Evolutionary conservation across 139 green algal genomes (phyloP).

Genomic region (Microglena sp.): DNA sequence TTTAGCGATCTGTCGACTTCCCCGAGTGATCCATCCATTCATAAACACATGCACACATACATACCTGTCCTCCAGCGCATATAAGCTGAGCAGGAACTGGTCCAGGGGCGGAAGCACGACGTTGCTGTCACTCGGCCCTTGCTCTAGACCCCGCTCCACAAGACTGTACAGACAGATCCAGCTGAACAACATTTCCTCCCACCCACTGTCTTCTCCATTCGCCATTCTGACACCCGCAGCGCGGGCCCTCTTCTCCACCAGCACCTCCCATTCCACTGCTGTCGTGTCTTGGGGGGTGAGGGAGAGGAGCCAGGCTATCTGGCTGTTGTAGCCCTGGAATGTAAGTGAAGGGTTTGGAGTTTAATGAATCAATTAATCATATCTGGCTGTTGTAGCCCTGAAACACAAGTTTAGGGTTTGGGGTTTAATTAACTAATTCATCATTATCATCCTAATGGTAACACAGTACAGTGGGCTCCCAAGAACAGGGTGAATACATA

Average conservation of each 20-base stretch:
- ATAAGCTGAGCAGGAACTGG: conserved; percentile 15
- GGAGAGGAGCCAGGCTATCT: background rate
- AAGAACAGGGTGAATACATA: too few relatives aligned
- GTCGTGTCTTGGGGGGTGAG: background rate
- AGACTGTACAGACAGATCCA: conserved; percentile 33
- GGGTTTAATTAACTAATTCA: too few relatives aligned
- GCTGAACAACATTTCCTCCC: conserved; percentile 42
- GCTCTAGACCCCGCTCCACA: background rate
- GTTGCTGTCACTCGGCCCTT: background rate
- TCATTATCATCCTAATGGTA: too few relatives aligned
- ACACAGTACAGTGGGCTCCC: too few relatives aligned
- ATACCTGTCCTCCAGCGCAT: conserved; percentile 7
- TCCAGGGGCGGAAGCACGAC: background rate
- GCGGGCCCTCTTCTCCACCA: background rate
- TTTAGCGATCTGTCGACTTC: too few relatives aligned
- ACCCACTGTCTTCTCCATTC: background rate
- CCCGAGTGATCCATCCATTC: too few relatives aligned
- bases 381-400: conserved; percentile 17
- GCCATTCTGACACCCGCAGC: background rate
- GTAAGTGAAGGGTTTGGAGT: too few relatives aligned
- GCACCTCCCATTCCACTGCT: background rate
- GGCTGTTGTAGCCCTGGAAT: conserved; percentile 23
- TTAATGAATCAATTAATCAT: too few relatives aligned
- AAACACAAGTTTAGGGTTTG: too few relatives aligned
- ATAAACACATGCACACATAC: too few relatives aligned